These are phyloP conservation scores for Poronia punctata DNA, from an alignment of 495 filamentous ascomycete genomes.

Conservation along the genomic window DNA sequence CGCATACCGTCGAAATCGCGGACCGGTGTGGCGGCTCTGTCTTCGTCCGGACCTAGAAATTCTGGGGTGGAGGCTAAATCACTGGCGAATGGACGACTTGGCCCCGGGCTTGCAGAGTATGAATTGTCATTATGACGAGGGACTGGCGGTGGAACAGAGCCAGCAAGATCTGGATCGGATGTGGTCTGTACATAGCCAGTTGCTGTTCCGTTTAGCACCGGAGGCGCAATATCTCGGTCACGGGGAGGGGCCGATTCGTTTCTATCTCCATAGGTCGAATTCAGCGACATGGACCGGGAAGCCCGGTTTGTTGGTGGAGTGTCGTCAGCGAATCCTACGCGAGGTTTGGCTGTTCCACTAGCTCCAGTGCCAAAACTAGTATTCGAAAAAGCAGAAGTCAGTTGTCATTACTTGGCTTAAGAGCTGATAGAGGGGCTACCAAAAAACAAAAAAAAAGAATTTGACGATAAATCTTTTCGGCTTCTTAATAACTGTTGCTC, in stretches of 20 bases:
- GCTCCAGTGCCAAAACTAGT: conserved; percentile 46
- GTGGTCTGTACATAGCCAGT: conserved; percentile 31
- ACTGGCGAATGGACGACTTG: conserved; percentile 23
- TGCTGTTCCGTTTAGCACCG: conserved; percentile 28
- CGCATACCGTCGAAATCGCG: conserved; percentile 46
- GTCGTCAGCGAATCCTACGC: conserved; percentile 60
- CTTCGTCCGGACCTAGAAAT: conserved; percentile 54
- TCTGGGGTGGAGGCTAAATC: conserved; percentile 44
- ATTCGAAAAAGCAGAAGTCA: no score
- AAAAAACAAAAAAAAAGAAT: no score
- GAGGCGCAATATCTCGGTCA: conserved; percentile 35
- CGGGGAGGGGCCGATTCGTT: conserved; percentile 37
- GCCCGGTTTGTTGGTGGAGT: conserved; percentile 44
- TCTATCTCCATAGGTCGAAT: conserved; percentile 32
- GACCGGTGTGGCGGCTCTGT: conserved; percentile 28
- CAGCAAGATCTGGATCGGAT: conserved; percentile 41
- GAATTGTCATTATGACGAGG: conserved; percentile 15
- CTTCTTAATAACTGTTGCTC: no score
- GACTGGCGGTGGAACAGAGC: conserved; percentile 20
- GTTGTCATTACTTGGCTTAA: no score
- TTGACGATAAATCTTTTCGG: no score
- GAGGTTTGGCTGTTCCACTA: conserved; percentile 33
- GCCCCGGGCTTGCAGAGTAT: conserved; percentile 11
- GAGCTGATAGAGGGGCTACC: no score
- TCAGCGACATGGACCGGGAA: conserved; percentile 44